A percentile compares a stretch with the other conserved stretches of the same genome.
Evolutionary conservation across 2,329 filamentous ascomycete species (phyloP).

Genomic region (Trichothecium sympodiale): DNA sequence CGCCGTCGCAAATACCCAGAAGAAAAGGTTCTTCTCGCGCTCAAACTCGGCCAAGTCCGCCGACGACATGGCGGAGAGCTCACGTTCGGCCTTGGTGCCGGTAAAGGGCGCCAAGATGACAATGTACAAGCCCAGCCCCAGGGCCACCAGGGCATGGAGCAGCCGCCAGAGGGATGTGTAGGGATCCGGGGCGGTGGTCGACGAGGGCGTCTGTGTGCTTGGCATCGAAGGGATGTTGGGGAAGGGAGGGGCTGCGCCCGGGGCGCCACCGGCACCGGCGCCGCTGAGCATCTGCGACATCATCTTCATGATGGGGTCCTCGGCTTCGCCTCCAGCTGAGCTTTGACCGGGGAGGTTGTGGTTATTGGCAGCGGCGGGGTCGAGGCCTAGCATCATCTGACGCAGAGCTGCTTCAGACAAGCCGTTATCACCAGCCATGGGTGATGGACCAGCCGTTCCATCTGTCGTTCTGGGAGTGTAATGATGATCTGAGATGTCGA

Average conservation of each 20-base stretch:
- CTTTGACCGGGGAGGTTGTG: background rate
- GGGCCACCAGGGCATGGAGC: slow-evolving; percentile 60
- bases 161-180: slow-evolving; percentile 55
- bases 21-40: slow-evolving; percentile 37
- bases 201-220: slow-evolving; percentile 22
- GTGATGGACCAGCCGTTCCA: slow-evolving; percentile 8
- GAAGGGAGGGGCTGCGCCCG: slow-evolving; percentile 27
- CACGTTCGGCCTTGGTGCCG: slow-evolving; percentile 52
- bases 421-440: slow-evolving; percentile 17
- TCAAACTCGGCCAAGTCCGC: slow-evolving; percentile 17
- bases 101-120: slow-evolving; percentile 56
- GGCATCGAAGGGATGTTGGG: slow-evolving; percentile 32
- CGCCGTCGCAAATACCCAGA: slow-evolving; percentile 71
- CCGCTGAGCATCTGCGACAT: slow-evolving; percentile 60
- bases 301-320: slow-evolving; percentile 47
- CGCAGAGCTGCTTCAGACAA: slow-evolving; percentile 49
- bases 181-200: slow-evolving; percentile 14
- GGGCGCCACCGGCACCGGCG: slow-evolving; percentile 17
- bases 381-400: slow-evolving; percentile 53
- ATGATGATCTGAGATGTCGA: slow-evolving; percentile 69
- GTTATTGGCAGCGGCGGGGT: slow-evolving; percentile 19
- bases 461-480: slow-evolving; percentile 40
- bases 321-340: slow-evolving; percentile 13
- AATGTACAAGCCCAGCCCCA: slow-evolving; percentile 61
- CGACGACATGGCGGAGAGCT: slow-evolving; percentile 22